Conservation (phyloP, 352 stramenopile genomes). For the Phytophthora pseudosyringae region DNA sequence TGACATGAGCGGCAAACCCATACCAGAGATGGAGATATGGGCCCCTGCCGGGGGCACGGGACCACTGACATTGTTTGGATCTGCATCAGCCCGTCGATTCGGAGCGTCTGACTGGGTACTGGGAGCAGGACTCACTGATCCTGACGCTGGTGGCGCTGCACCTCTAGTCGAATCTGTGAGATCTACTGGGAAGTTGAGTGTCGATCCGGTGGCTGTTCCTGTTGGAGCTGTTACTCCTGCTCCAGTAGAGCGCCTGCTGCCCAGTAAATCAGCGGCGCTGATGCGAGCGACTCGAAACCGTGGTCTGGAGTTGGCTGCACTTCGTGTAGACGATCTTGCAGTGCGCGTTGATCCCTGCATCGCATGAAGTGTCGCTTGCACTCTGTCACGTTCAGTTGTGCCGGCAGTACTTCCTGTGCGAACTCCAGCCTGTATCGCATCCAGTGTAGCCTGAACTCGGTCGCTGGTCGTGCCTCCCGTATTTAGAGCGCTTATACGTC, state of each 20-base stretch:
- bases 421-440: slow-evolving; percentile 6
- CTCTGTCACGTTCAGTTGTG: slow-evolving; percentile 4
- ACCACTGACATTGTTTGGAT: slow-evolving; percentile 1
- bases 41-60: slow-evolving; percentile 14
- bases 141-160: neutral
- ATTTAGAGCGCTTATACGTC: slow-evolving; percentile 12
- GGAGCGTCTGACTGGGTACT: slow-evolving; percentile 8
- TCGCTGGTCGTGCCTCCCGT: slow-evolving; percentile 1
- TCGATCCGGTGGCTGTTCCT: slow-evolving; percentile 15
- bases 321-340: slow-evolving; percentile 1
- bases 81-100: slow-evolving; percentile 2
- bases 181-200: slow-evolving; percentile 28
- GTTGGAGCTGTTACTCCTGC: neutral
- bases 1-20: slow-evolving; percentile 48
- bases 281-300: slow-evolving; percentile 31
- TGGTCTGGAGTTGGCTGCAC: slow-evolving; percentile 14
- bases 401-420: neutral
- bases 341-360: slow-evolving; percentile 10
- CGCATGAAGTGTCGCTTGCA: slow-evolving; percentile 14
- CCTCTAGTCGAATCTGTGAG: slow-evolving; percentile 2
- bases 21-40: slow-evolving; percentile 43
- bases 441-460: slow-evolving; percentile 11
- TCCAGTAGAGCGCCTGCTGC: slow-evolving; percentile 1
- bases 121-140: slow-evolving; percentile 2
- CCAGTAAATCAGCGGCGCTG: slow-evolving; percentile 19